Evolutionary conservation across 202 grass and related monocot genomes (phyloP), one percentile per base, ranked within the genome.

Genomic region (Carex arenaria): DNA sequence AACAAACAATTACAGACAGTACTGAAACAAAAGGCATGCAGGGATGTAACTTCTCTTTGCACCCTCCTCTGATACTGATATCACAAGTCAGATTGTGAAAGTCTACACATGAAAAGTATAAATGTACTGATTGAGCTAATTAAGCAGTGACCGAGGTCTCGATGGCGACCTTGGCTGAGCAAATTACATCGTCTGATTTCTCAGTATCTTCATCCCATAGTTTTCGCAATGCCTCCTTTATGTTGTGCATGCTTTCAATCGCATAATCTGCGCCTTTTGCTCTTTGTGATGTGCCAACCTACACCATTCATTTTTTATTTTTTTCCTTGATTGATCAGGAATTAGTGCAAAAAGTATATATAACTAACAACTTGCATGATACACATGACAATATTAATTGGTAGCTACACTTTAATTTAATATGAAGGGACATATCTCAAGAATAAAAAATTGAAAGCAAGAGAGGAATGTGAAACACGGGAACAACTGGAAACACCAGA

Each of bases 181-280:
- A 91, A 70, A 91, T 87, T 3, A 98, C 89, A 85, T 93, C 89
- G 69, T 93, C 89, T 23, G 88, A 52, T 89, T 93, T 98, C 86
- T 95, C 89, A 18, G 88, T 85, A 74, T 93, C 87, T 80, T 68
- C 80, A 57, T 94, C 92, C 92, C 95, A 98, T 54, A 98, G 90
- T 83, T 90, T 92, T 54, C 92, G 90, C 87, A 95, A 82, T 31
- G 86, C 95, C 79, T 93, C 92, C 83, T 90, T 92, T 69, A 98
- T 89, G 89, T 91, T 93, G 87, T 95, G 95, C 86, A 98, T 91
- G 87, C 93, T 98, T 87, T 98, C 95, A 75, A 98, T 85, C 8
- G 91, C 92, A 85, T 95, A 89, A 67, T 98, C 95, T 8, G 90
- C 87, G 17, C 92, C 93, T 67, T 93, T 95, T 61, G 84, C 89